Base-by-base conservation (phyloP, 306 rosid genomes). In the Cicer cuneatum region DNA sequence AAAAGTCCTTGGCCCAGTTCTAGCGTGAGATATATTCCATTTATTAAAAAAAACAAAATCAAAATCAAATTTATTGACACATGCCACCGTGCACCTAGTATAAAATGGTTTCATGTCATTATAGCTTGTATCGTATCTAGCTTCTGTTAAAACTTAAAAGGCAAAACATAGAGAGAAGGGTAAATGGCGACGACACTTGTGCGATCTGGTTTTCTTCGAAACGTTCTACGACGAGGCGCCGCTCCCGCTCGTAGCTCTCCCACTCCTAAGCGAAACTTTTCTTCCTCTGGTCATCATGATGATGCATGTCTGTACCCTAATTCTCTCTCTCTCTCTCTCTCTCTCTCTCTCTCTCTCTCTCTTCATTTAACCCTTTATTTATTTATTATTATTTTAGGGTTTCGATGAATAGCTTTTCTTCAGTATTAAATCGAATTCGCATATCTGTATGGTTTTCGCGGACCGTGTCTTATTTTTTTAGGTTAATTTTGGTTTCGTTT, bases 161-260 rank as follows among this genome's bases (percentile, higher is more conserved):
- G 51, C 41, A 48, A 21, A 2, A 14, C 46, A 57, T 2, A 33
- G 13, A 62, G 65, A 59, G 69, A 69, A 60, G 39, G 47, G 24
- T 10, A 12, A 69, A 94, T 92, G 99, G 93, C 95, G 77, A 75
- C 87, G 84, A 81, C 90, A 52, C 71, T 85, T 71, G 83, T 86
- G 63, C 93, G 99, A 92, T 90, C 97, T 75, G 85, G 74, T 74
- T 65, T 86, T 76, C 89, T 94, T 60, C 90, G 96, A 48, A 83
- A 72, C 14, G 88, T 85, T 77, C 53, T 89, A 12, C 93, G 92
- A 29, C 93, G 89, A 5, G 90, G 87, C 9, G 78, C 69, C 46
- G 78, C 69, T 39, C 12, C 43, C 43, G 65, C 90, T 80, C 85
- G 86, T 18, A 9, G 59, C 58, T 41, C 93, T 10, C 74, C 85